Conservation (phyloP, 192 early-diverging fungal species). For the Thamnidium elegans region DNA sequence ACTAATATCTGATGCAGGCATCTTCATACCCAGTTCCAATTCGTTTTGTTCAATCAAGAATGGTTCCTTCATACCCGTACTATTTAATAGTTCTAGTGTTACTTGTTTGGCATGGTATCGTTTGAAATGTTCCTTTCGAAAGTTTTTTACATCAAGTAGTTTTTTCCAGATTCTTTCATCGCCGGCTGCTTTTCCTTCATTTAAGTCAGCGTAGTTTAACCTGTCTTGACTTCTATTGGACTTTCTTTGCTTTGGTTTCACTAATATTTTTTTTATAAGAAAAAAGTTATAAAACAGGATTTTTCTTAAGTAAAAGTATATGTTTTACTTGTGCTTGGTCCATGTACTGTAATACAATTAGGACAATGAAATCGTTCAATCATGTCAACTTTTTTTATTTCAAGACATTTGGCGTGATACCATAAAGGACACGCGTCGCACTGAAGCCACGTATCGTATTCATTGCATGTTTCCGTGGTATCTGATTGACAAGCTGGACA, state of each 20-base stretch:
- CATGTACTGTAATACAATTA: conserved; percentile 49
- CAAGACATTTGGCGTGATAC: conserved; percentile 67
- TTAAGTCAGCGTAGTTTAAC: conserved; percentile 83
- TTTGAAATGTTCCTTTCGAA: conserved; percentile 64
- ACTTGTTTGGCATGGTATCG: conserved; percentile 62
- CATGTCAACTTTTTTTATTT: conserved; percentile 54
- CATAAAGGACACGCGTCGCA: conserved; percentile 65
- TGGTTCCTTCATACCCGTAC: conserved; percentile 66
- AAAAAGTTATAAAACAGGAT: neutral
- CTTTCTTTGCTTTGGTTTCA: conserved; percentile 50
- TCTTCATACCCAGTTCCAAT: conserved; percentile 72
- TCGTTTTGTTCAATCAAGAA: conserved; percentile 66
- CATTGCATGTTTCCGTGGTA: no score
- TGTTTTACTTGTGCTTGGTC: conserved; percentile 52
- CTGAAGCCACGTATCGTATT: conserved; percentile 49
- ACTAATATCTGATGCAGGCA: conserved; percentile 63
- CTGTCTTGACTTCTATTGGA: conserved; percentile 53
- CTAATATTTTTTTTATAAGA: conserved; percentile 1
- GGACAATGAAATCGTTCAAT: conserved; percentile 68
- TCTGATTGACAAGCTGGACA: no score
- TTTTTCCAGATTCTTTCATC: conserved; percentile 82
- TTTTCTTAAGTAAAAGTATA: neutral
- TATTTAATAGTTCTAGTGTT: conserved; percentile 63
- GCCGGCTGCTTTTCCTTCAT: conserved; percentile 66
- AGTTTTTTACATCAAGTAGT: conserved; percentile 64